These are phyloP conservation scores for Leucaena leucocephala DNA, from an alignment of 306 rosid genomes.

Conservation along the genomic window DNA sequence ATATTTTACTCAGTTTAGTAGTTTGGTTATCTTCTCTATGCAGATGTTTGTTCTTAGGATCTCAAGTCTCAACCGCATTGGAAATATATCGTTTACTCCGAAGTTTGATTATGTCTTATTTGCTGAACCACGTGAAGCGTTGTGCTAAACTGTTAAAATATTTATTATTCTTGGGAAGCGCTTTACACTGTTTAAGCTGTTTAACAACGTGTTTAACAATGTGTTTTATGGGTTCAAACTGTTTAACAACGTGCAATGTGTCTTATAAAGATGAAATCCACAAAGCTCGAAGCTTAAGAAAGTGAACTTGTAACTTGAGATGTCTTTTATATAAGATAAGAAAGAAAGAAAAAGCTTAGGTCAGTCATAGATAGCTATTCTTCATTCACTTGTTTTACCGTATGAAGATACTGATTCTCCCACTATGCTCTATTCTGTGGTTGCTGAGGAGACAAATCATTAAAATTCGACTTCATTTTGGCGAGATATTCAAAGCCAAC, in stretches of 20 bases:
- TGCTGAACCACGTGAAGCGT: constrained; percentile 28
- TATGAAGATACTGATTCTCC: constrained; percentile 56
- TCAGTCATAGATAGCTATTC: neutral
- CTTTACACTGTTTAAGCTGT: neutral
- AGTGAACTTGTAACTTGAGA: constrained; percentile 17
- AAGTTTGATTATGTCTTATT: constrained; percentile 30
- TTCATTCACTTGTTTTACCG: neutral
- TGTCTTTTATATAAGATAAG: constrained; percentile 1
- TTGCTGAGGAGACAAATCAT: constrained; percentile 65
- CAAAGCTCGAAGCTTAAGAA: constrained; percentile 21
- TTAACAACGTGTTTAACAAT: too few species aligned
- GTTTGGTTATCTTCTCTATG: constrained; percentile 5
- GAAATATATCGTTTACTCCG: constrained; percentile 9
- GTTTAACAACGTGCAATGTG: constrained; percentile 4
- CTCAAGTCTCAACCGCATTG: constrained; percentile 40
- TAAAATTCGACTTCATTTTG: constrained; percentile 50
- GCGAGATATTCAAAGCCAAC: constrained; percentile 57
- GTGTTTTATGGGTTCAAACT: neutral
- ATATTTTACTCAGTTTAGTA: constrained; percentile 4
- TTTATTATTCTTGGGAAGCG: neutral
- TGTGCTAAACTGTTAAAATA: neutral
- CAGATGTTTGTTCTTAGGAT: constrained; percentile 24
- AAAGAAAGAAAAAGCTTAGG: neutral
- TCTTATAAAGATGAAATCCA: constrained; percentile 7
- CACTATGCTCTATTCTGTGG: constrained; percentile 52